Conservation (phyloP, 805 yeast species). For the Barnettozyma sucrosica region DNA sequence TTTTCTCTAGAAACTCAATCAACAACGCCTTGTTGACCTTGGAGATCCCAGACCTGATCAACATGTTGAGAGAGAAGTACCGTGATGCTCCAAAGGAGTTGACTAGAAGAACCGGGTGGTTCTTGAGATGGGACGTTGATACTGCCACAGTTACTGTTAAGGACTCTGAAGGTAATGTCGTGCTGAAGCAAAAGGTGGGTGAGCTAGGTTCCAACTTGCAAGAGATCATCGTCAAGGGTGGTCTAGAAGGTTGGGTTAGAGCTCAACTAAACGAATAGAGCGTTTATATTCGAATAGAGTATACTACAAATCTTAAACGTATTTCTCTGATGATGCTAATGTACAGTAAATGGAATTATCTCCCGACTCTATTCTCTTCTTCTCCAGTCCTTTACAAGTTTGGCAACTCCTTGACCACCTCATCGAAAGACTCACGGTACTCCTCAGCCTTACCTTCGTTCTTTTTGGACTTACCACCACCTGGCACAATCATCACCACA, state of each 20-base stretch:
- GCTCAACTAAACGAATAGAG: conserved; percentile 42
- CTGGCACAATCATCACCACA: conserved; percentile 95
- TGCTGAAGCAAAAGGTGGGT: conserved; percentile 84
- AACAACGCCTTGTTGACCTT: conserved; percentile 92
- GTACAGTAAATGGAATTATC: conserved; percentile 1
- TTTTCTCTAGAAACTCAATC: conserved; percentile 91
- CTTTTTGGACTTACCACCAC: conserved; percentile 80
- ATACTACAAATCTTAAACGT: neutral
- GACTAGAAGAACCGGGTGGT: conserved; percentile 94
- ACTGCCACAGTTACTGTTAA: conserved; percentile 73
- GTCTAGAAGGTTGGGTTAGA: conserved; percentile 97
- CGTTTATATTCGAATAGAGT: neutral
- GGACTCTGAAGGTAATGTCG: conserved; percentile 52
- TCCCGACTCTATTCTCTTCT: neutral
- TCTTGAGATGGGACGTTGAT: conserved; percentile 87
- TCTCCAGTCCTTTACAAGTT: conserved; percentile 10
- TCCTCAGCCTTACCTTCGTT: conserved; percentile 68
- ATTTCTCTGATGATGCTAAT: conserved; percentile 1
- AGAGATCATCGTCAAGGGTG: conserved; percentile 95
- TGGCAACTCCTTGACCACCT: conserved; percentile 85
- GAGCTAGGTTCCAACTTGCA: conserved; percentile 93
- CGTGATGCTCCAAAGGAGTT: conserved; percentile 52
- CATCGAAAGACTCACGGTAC: conserved; percentile 89
- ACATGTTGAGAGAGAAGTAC: conserved; percentile 67
- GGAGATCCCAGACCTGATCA: conserved; percentile 85